phyloP scores from a whole-genome alignment of 2,329 filamentous ascomycete species.

The Pseudopyricularia cyperi region DNA sequence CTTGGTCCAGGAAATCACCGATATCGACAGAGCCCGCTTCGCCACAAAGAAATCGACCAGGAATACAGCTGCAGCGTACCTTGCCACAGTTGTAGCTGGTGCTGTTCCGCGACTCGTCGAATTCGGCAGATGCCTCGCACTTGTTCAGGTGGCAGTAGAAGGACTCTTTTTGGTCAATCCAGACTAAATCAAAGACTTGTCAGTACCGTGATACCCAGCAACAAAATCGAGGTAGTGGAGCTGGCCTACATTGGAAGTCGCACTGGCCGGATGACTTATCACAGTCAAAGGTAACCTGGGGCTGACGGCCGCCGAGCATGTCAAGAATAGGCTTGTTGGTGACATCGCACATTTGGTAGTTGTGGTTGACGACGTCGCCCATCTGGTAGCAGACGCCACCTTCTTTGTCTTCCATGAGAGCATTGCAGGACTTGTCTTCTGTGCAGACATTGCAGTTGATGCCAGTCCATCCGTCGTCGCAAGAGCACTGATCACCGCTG shows the following conservation, averaged over 20 bases:
- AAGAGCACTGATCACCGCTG: slow-evolving; percentile 43
- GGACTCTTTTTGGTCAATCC: slow-evolving; percentile 86
- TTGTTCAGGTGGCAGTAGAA: slow-evolving; percentile 88
- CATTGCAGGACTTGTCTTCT: slow-evolving; percentile 69
- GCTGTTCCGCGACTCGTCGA: slow-evolving; percentile 58
- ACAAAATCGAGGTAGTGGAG: slow-evolving; percentile 1
- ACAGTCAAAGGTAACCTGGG: slow-evolving; percentile 91
- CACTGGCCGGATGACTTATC: slow-evolving; percentile 62
- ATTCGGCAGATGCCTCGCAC: slow-evolving; percentile 61
- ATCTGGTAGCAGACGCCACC: slow-evolving; percentile 87
- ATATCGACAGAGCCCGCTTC: slow-evolving; percentile 86
- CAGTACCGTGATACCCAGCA: background rate
- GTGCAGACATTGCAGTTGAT: slow-evolving; percentile 98
- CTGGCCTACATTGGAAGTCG: slow-evolving; percentile 76
- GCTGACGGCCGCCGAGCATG: slow-evolving; percentile 70
- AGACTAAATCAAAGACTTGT: slow-evolving; percentile 45
- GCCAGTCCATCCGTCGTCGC: slow-evolving; percentile 86
- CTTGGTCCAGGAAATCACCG: slow-evolving; percentile 69
- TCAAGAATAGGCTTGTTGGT: slow-evolving; percentile 90
- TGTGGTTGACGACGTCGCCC: slow-evolving; percentile 81
- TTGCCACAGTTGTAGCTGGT: slow-evolving; percentile 78
- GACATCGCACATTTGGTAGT: slow-evolving; percentile 96
- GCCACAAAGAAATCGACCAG: slow-evolving; percentile 87
- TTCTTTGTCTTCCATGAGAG: slow-evolving; percentile 70
- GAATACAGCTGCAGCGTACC: slow-evolving; percentile 76